Conservation (phyloP, 371 early-diverging fungal species). For the Zychaea mexicana region DNA sequence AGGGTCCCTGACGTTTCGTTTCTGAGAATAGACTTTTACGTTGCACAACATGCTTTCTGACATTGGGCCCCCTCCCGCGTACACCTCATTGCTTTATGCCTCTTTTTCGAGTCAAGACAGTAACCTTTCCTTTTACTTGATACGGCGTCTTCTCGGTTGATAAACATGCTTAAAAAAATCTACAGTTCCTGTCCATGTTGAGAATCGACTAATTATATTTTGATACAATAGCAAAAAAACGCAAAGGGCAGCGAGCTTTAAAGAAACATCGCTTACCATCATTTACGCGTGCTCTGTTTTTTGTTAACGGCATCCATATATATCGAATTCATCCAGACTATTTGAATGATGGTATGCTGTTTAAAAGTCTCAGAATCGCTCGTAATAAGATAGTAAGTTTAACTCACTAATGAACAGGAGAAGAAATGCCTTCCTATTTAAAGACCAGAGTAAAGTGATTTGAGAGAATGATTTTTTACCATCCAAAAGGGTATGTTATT, state of each 20-base stretch:
- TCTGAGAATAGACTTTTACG: background rate
- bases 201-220: too few species aligned
- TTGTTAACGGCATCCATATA: conserved; percentile 99
- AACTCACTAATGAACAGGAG: conserved; percentile 91
- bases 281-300: conserved; percentile 81
- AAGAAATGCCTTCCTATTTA: conserved; percentile 97
- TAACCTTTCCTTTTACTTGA: too few species aligned
- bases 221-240: too few species aligned
- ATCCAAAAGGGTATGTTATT: conserved; percentile 83
- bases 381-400: background rate
- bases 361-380: background rate
- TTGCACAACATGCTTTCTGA: background rate
- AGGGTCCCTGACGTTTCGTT: background rate
- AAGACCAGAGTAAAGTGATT: conserved; percentile 91
- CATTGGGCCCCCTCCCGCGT: too few species aligned
- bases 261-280: conserved; percentile 54
- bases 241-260: too few species aligned
- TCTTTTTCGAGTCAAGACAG: too few species aligned
- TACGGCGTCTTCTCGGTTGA: too few species aligned
- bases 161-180: too few species aligned
- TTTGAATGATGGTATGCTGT: background rate
- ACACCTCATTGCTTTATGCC: too few species aligned
- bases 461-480: conserved; percentile 99
- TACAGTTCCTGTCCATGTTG: too few species aligned
- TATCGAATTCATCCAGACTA: conserved; percentile 98